A percentile compares a stretch with the other conserved stretches of the same genome.
phyloP scores from a whole-genome alignment of 257 asterid species.

The Nicotiana tomentosiformis region DNA sequence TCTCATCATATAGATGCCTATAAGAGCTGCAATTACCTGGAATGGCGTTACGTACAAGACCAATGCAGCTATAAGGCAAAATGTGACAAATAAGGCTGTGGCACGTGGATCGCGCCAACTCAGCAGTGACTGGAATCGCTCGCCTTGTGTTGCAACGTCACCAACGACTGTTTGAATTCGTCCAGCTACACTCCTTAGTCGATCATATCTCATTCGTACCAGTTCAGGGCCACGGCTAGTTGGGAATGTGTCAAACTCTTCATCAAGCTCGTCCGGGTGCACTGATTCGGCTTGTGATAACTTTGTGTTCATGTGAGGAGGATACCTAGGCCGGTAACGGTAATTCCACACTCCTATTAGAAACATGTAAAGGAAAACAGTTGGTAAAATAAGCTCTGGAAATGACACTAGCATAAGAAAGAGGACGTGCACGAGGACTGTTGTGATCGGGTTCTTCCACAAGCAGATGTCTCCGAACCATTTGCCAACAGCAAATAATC shows the following conservation, averaged over 20 bases:
- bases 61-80: slow-evolving; percentile 65
- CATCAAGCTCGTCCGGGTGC: slow-evolving; percentile 81
- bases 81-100: slow-evolving; percentile 67
- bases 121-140: slow-evolving; percentile 55
- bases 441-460: slow-evolving; percentile 87
- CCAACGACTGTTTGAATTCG: slow-evolving; percentile 87
- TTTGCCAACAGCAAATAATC: slow-evolving; percentile 62
- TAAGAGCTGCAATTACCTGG: slow-evolving; percentile 67
- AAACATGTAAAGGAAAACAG: slow-evolving; percentile 80
- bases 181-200: slow-evolving; percentile 81
- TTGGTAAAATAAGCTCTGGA: slow-evolving; percentile 79
- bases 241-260: slow-evolving; percentile 77
- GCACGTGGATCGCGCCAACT: slow-evolving; percentile 97
- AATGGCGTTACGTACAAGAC: slow-evolving; percentile 74
- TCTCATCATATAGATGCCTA: slow-evolving; percentile 74
- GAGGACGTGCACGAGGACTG: slow-evolving; percentile 69
- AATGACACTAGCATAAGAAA: slow-evolving; percentile 76
- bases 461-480: slow-evolving; percentile 72
- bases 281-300: slow-evolving; percentile 79
- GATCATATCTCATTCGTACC: slow-evolving; percentile 77
- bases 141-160: slow-evolving; percentile 81
- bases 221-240: slow-evolving; percentile 67
- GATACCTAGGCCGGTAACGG: slow-evolving; percentile 72
- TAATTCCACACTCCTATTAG: slow-evolving; percentile 86
- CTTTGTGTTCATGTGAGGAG: slow-evolving; percentile 93